A percentile compares a stretch with the other conserved stretches of the same genome.
Conservation (phyloP, 75 land plant genomes). For the Isoetes taiwanensis region DNA sequence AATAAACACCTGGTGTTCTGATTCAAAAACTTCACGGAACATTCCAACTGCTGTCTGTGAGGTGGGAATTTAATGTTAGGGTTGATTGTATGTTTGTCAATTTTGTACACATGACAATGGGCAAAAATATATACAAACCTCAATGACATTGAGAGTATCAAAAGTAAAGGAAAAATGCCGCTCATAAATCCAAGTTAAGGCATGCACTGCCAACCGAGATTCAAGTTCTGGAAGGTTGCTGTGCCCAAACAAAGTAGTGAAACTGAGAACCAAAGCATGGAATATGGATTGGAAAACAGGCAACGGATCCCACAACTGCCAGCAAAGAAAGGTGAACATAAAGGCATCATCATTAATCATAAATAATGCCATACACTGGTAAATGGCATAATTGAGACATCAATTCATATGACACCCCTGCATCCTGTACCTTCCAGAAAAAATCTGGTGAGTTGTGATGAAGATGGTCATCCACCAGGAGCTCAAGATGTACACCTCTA, state of each 20-base stretch:
- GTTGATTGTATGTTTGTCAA: neutral
- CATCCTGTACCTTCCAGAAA: slow-evolving; percentile 5
- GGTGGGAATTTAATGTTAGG: neutral
- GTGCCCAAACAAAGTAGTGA: slow-evolving; percentile 39
- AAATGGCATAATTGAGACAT: neutral
- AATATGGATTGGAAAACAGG: slow-evolving; percentile 37
- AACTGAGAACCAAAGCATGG: slow-evolving; percentile 35
- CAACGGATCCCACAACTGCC: slow-evolving; percentile 29
- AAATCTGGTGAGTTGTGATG: neutral
- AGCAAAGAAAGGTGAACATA: neutral
- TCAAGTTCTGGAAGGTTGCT: slow-evolving; percentile 37
- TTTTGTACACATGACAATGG: neutral
- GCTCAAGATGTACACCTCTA: slow-evolving; percentile 36
- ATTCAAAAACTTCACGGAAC: slow-evolving; percentile 35
- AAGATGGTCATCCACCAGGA: slow-evolving; percentile 29
- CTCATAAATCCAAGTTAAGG: slow-evolving; percentile 35
- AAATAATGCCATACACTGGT: neutral
- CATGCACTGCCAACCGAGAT: slow-evolving; percentile 29
- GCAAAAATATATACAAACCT: slow-evolving; percentile 16
- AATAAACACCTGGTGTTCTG: slow-evolving; percentile 34
- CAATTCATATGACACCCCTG: neutral
- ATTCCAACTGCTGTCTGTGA: slow-evolving; percentile 33
- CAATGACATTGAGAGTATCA: slow-evolving; percentile 30
- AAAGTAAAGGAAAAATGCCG: slow-evolving; percentile 22
- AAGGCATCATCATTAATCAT: neutral